Conservation (phyloP, 2,329 filamentous ascomycete species). For the Aspergillus sp. region DNA sequence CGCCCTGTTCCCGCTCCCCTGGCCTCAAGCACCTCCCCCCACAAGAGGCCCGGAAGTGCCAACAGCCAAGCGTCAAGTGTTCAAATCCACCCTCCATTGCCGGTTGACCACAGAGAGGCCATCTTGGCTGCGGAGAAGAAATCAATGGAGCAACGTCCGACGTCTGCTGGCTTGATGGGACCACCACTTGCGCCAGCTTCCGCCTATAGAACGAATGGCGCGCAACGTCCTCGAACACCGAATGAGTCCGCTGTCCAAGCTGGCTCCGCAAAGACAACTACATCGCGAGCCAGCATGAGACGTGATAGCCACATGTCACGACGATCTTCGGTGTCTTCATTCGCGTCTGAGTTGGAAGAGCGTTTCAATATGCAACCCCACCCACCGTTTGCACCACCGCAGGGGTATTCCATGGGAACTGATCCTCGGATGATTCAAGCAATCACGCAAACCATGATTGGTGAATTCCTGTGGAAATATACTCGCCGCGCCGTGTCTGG, state of each 20-base stretch:
- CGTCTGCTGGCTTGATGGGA: constrained; percentile 63
- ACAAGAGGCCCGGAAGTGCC: constrained; percentile 68
- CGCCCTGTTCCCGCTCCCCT: constrained; percentile 32
- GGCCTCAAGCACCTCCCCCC: constrained; percentile 31
- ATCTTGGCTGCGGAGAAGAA: constrained; percentile 75
- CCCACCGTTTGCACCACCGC: constrained; percentile 46
- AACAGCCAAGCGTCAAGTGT: constrained; percentile 61
- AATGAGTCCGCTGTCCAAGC: constrained; percentile 49
- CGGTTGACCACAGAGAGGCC: constrained; percentile 75
- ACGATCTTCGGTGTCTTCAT: constrained; percentile 89
- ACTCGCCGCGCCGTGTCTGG: constrained; percentile 90
- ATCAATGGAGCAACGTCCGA: constrained; percentile 48
- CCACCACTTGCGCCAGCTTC: constrained; percentile 83
- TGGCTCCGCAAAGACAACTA: constrained; percentile 49
- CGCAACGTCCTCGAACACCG: constrained; percentile 61
- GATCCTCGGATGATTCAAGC: constrained; percentile 99
- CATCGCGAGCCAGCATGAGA: constrained; percentile 58
- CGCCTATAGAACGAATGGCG: constrained; percentile 55
- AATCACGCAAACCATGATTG: constrained; percentile 99
- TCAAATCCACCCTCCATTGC: constrained; percentile 68
- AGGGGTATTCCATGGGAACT: constrained; percentile 68
- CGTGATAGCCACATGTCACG: constrained; percentile 53
- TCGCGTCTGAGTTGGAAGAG: constrained; percentile 88
- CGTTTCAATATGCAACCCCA: constrained; percentile 75
- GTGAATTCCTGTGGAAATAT: constrained; percentile 98